Conservation (phyloP, 2,329 filamentous ascomycete genomes). For the Alternaria sp. region DNA sequence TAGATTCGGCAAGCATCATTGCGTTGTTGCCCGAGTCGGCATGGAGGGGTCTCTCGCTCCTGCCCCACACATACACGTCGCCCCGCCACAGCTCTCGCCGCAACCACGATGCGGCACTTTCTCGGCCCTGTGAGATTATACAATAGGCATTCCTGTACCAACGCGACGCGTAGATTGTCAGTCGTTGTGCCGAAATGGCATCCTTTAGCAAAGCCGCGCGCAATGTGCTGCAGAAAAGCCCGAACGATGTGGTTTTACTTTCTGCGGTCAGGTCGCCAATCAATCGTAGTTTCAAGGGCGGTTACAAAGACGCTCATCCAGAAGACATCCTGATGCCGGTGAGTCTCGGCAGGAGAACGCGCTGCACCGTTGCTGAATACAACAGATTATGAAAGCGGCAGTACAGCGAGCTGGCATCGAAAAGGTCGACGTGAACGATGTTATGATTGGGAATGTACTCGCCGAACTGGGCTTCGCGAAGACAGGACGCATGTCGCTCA, state of each 20-base stretch:
- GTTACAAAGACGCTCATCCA: conserved; percentile 89
- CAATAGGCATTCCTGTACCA: neutral
- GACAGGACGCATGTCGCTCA: conserved; percentile 83
- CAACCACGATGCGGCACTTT: conserved; percentile 30
- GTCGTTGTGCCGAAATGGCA: conserved; percentile 27
- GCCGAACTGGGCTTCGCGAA: conserved; percentile 85
- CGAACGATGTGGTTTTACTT: conserved; percentile 95
- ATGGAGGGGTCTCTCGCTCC: conserved; percentile 36
- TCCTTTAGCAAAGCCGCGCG: conserved; percentile 37
- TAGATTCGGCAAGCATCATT: conserved; percentile 8
- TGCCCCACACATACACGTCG: conserved; percentile 38
- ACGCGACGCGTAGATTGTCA: neutral
- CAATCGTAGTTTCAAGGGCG: conserved; percentile 85
- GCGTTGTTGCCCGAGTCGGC: conserved; percentile 26
- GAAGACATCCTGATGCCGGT: conserved; percentile 78
- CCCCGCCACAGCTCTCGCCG: conserved; percentile 37
- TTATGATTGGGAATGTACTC: conserved; percentile 71
- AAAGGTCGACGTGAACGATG: conserved; percentile 32
- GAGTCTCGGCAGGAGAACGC: conserved; percentile 57
- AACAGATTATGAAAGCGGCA: conserved; percentile 73
- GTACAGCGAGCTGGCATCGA: conserved; percentile 37
- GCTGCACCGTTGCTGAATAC: conserved; percentile 63
- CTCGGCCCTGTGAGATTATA: conserved; percentile 13
- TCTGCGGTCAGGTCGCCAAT: conserved; percentile 87
- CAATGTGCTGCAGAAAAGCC: conserved; percentile 80